Base-by-base conservation (phyloP, 1,284 basidiomycete species). In the Tilletia indica region DNA sequence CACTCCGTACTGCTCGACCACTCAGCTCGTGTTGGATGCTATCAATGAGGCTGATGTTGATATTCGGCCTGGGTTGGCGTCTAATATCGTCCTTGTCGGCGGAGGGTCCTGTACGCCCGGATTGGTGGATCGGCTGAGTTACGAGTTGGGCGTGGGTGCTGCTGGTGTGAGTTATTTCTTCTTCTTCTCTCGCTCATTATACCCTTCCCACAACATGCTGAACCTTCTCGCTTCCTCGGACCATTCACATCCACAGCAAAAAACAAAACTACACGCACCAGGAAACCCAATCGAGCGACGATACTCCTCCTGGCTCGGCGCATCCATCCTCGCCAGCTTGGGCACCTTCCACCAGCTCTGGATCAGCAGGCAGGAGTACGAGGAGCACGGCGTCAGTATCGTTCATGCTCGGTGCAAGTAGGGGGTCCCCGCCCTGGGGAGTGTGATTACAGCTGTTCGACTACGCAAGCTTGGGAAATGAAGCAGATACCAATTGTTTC, bases 71-170 rank as follows among this genome's bases (percentile, higher is more conserved):
- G 90, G 92, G 12, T 89, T 99, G 21, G 89, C 96, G 80, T 89
- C 91, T 79, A 98, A 99, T 83, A 91, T 99, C 70, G 94, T 99
- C 58, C 89, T 98, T 64, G 93, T 94, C 16, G 97, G 97, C 21
- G 96, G 95, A 31, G 91, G 92, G 31, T 93, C 91, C 73, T 87
- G 94, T 51, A 91, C 96, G 71, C 87, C 91, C 31, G 97, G 97
- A 14, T 89, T 99, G 73, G 88, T 88, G 19, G 95, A 99, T 81
- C 89, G 97, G 12, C 87, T 99, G 58, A 88, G 90, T 73, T 88
- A 88, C 71, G 97, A 99, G 84, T 86, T 99, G 11, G 87, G 87
- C 49, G 87, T 90, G 68, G 87, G 90, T 70, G 92, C 93, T 83
- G 91, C 92, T 31, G 91, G 93, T 73, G 68, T 76, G n/a, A 81